These are phyloP conservation scores for Metschnikowia colocasiae DNA, from an alignment of 805 yeast genomes.

Conservation along the genomic window DNA sequence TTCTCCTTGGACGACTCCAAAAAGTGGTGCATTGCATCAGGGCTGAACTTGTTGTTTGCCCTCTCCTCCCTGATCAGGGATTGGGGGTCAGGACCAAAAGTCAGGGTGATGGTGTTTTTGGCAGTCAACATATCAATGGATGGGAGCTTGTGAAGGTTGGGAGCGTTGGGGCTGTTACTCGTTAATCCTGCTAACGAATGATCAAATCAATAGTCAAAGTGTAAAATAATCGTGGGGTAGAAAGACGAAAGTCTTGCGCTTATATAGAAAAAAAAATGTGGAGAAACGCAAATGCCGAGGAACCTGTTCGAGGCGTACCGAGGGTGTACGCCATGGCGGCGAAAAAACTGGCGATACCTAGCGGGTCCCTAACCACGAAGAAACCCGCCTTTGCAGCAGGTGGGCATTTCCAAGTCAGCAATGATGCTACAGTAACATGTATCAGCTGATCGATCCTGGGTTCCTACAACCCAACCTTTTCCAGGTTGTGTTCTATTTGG, in stretches of 20 bases:
- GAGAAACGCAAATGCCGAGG: constrained; percentile 7
- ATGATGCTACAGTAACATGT: not conserved
- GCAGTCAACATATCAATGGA: constrained; percentile 9
- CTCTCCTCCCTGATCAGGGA: constrained; percentile 21
- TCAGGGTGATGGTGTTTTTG: constrained; percentile 18
- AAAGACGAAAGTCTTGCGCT: constrained; percentile 1
- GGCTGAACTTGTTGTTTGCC: constrained; percentile 18
- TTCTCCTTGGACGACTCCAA: constrained; percentile 23
- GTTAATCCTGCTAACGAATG: constrained; percentile 4
- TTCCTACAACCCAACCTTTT: not conserved
- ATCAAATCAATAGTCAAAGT: not conserved
- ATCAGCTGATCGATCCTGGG: not conserved
- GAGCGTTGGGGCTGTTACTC: not conserved
- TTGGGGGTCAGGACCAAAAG: constrained; percentile 23
- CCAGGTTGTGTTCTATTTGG: not conserved
- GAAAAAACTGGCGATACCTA: constrained; percentile 2
- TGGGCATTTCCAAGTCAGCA: not conserved
- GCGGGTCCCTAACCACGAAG: not conserved
- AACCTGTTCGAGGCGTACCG: constrained; percentile 3
- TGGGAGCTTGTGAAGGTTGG: not conserved
- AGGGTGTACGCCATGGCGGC: constrained; percentile 3
- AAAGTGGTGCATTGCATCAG: constrained; percentile 24
- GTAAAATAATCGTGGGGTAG: not conserved
- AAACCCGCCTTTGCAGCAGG: not conserved
- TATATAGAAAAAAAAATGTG: constrained; percentile 6